phyloP scores from a whole-genome alignment of 139 green algal genomes.

The Tetradesmus lagerheimii region DNA sequence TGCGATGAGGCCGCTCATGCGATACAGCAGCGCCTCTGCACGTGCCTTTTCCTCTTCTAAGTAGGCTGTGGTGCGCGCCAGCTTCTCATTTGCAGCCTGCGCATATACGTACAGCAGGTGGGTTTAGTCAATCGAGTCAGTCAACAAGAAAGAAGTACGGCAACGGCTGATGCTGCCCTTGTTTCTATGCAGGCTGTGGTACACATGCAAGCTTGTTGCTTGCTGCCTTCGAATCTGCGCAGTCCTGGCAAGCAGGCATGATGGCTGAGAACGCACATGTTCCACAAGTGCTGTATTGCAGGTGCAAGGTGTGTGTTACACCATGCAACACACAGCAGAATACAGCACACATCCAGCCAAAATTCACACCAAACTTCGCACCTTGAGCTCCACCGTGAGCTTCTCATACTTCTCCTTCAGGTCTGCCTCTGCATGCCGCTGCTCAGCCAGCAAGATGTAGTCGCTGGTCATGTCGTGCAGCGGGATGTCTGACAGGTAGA shows the following conservation, averaged over 20 bases:
- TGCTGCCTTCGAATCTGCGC: too few relatives aligned
- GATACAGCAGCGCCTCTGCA: constrained; percentile 64
- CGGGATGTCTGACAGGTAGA: constrained; percentile 61
- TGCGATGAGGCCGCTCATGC: constrained; percentile 59
- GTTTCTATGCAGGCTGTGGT: too few relatives aligned
- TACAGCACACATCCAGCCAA: neutral
- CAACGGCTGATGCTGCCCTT: too few relatives aligned
- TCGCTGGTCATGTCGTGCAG: constrained; percentile 62
- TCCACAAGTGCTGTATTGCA: too few relatives aligned
- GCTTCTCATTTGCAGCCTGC: constrained; percentile 47
- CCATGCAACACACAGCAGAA: neutral
- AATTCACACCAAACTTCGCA: neutral
- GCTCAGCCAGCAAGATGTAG: constrained; percentile 67
- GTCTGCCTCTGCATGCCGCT: constrained; percentile 61
- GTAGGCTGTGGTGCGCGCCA: constrained; percentile 50
- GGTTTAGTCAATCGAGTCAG: too few relatives aligned
- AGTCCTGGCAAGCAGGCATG: too few relatives aligned
- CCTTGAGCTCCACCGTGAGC: constrained; percentile 61
- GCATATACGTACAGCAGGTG: too few relatives aligned
- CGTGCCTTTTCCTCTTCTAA: constrained; percentile 59
- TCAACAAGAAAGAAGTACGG: too few relatives aligned
- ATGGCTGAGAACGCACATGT: too few relatives aligned
- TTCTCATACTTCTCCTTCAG: constrained; percentile 66
- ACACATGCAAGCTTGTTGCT: too few relatives aligned
- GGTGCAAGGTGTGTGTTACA: too few relatives aligned